These are phyloP conservation scores for Neopestalotiopsis rosae DNA, from an alignment of 2,329 filamentous ascomycete genomes.

Conservation along the genomic window DNA sequence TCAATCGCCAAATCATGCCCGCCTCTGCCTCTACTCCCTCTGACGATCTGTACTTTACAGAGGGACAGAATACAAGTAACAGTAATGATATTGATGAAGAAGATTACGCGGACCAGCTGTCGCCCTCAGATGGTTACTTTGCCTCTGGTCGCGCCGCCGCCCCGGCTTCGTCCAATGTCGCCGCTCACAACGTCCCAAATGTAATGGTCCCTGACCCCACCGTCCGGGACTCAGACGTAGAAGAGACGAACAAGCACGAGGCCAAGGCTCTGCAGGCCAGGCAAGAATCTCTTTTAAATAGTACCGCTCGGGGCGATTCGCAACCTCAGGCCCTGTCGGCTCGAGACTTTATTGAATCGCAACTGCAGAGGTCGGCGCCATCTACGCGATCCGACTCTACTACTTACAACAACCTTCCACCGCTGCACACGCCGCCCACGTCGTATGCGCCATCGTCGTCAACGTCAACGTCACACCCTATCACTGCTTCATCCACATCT, in stretches of 20 bases:
- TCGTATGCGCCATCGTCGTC: slow-evolving; percentile 29
- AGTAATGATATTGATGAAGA: slow-evolving; percentile 39
- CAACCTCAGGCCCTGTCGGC: slow-evolving; percentile 15
- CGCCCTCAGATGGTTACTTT: slow-evolving; percentile 60
- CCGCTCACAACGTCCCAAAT: slow-evolving; percentile 52
- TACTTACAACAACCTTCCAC: not conserved
- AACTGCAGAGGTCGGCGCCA: slow-evolving; percentile 5
- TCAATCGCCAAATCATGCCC: slow-evolving; percentile 44
- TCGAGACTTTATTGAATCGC: not conserved
- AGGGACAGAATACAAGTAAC: slow-evolving; percentile 27
- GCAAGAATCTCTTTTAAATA: slow-evolving; percentile 44
- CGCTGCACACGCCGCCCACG: slow-evolving; percentile 11
- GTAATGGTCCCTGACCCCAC: slow-evolving; percentile 56
- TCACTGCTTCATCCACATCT: slow-evolving; percentile 19
- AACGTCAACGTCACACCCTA: slow-evolving; percentile 19
- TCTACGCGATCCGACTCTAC: slow-evolving; percentile 14
- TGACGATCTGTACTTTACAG: slow-evolving; percentile 47
- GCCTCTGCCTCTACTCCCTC: slow-evolving; percentile 39
- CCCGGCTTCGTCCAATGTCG: slow-evolving; percentile 36
- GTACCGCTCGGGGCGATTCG: not conserved
- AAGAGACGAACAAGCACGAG: slow-evolving; percentile 45
- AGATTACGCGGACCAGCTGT: slow-evolving; percentile 44
- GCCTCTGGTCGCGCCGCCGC: slow-evolving; percentile 33
- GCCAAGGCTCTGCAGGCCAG: slow-evolving; percentile 51
- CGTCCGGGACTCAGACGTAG: slow-evolving; percentile 34